Evolutionary conservation across 305 asterid species (phyloP).

Genomic region (Andrographis paniculata): DNA sequence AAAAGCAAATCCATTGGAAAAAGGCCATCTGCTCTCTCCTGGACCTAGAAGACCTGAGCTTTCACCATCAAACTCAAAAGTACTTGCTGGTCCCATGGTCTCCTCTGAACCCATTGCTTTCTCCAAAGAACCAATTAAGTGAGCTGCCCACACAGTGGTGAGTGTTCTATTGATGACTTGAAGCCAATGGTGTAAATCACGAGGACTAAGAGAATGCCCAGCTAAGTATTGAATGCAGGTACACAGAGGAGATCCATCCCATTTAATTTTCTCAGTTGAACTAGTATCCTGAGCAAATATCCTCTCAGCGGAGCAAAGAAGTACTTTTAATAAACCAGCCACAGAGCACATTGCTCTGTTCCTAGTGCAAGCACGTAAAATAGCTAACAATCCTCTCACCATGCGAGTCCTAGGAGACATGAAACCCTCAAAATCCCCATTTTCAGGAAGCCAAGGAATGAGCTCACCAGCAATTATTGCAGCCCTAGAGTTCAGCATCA

Average conservation of each 20-base stretch:
- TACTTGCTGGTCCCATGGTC: slow-evolving; percentile 81
- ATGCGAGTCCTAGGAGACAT: slow-evolving; percentile 97
- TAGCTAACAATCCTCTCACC: slow-evolving; percentile 97
- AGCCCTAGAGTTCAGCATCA: slow-evolving; percentile 98
- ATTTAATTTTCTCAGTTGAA: slow-evolving; percentile 41
- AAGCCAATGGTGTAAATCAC: slow-evolving; percentile 76
- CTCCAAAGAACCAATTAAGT: slow-evolving; percentile 74
- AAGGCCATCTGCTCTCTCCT: slow-evolving; percentile 98
- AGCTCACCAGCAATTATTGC: slow-evolving; percentile 93
- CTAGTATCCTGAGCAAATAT: slow-evolving; percentile 47
- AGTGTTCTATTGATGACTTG: slow-evolving; percentile 57
- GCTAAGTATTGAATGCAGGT: slow-evolving; percentile 81
- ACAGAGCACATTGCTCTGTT: slow-evolving; percentile 93
- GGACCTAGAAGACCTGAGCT: slow-evolving; percentile 97
- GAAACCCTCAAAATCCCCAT: slow-evolving; percentile 73
- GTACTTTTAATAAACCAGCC: slow-evolving; percentile 77
- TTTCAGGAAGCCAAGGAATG: slow-evolving; percentile 85
- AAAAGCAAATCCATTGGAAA: slow-evolving; percentile 81
- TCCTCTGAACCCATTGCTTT: slow-evolving; percentile 95
- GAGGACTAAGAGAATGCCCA: slow-evolving; percentile 83
- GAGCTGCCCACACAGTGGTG: slow-evolving; percentile 75
- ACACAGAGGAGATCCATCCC: slow-evolving; percentile 92
- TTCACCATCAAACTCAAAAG: slow-evolving; percentile 98
- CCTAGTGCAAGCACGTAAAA: slow-evolving; percentile 96
- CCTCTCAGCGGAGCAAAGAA: slow-evolving; percentile 75